phyloP scores from a whole-genome alignment of 768 basidiomycete species.

The Trametes villosa region DNA sequence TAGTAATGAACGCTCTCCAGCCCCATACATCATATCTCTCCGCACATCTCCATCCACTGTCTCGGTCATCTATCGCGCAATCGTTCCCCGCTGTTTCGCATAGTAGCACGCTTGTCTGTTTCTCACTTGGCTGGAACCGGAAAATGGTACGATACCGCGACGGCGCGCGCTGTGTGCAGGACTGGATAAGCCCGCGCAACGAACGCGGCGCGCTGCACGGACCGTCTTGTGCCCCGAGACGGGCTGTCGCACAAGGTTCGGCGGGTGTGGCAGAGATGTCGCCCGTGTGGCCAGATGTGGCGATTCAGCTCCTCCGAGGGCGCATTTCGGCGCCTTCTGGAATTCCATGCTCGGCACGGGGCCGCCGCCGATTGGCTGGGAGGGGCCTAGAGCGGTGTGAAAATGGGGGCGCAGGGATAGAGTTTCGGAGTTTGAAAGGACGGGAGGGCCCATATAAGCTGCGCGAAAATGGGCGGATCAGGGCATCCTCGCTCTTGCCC shows the following conservation, averaged over 20 bases:
- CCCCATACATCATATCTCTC: slow-evolving; percentile 11
- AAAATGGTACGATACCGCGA: slow-evolving; percentile 9
- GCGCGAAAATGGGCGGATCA: slow-evolving; percentile 2
- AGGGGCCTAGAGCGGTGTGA: slow-evolving; percentile 19
- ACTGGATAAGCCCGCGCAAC: too few species aligned
- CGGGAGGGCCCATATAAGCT: slow-evolving; percentile 46
- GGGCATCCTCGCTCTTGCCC: slow-evolving; percentile 31
- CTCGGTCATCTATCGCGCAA: slow-evolving; percentile 22
- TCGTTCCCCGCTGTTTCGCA: slow-evolving; percentile 17
- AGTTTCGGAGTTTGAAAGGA: slow-evolving; percentile 55
- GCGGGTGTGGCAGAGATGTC: slow-evolving; percentile 8
- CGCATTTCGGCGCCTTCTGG: slow-evolving; percentile 5
- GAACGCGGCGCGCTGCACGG: too few species aligned
- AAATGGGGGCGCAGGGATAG: slow-evolving; percentile 13
- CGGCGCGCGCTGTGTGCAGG: neutral
- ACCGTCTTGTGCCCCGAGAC: neutral
- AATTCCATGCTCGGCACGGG: slow-evolving; percentile 10
- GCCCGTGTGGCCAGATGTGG: slow-evolving; percentile 13
- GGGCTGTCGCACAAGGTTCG: slow-evolving; percentile 14
- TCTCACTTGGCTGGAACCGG: neutral
- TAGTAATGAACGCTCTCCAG: slow-evolving; percentile 24
- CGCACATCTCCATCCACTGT: slow-evolving; percentile 11
- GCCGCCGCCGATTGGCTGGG: slow-evolving; percentile 18
- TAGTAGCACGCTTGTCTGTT: slow-evolving; percentile 17
- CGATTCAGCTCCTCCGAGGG: neutral